These are phyloP conservation scores for Calonectria hongkongensis DNA, from an alignment of 2,329 filamentous ascomycete genomes.

Conservation along the genomic window DNA sequence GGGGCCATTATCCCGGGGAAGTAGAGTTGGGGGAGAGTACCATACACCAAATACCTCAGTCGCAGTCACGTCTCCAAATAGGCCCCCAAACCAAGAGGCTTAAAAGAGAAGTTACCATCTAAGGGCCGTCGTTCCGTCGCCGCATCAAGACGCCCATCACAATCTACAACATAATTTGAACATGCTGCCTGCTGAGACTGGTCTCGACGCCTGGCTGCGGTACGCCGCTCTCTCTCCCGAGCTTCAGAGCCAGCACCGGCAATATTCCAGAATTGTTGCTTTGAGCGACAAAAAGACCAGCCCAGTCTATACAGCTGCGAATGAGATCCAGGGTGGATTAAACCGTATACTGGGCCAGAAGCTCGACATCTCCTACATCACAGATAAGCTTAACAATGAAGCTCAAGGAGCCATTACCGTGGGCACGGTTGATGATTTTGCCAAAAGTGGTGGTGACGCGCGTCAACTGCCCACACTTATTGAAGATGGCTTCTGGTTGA, in stretches of 20 bases:
- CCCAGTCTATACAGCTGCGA: constrained; percentile 1
- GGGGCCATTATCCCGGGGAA: neutral
- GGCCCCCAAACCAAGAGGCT: constrained; percentile 1
- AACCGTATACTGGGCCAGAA: neutral
- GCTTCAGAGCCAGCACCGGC: neutral
- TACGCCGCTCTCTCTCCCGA: constrained; percentile 4
- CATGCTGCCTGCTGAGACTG: constrained; percentile 14
- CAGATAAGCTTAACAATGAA: neutral
- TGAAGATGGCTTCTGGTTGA: constrained; percentile 16
- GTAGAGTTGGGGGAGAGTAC: neutral
- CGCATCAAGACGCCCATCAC: neutral
- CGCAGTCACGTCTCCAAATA: constrained; percentile 3
- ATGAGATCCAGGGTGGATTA: neutral
- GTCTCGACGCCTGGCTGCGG: constrained; percentile 21
- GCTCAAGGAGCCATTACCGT: neutral
- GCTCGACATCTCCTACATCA: neutral
- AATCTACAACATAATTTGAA: neutral
- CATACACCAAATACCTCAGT: constrained; percentile 1
- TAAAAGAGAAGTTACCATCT: constrained; percentile 10
- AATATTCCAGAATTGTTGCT: neutral
- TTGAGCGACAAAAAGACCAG: neutral
- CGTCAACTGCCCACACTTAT: constrained; percentile 1
- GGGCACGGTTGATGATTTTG: neutral
- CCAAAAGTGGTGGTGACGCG: neutral
- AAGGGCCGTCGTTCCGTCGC: neutral